Conservation (phyloP, 2,329 filamentous ascomycete species). For the Cadophora luteo-olivacea region DNA sequence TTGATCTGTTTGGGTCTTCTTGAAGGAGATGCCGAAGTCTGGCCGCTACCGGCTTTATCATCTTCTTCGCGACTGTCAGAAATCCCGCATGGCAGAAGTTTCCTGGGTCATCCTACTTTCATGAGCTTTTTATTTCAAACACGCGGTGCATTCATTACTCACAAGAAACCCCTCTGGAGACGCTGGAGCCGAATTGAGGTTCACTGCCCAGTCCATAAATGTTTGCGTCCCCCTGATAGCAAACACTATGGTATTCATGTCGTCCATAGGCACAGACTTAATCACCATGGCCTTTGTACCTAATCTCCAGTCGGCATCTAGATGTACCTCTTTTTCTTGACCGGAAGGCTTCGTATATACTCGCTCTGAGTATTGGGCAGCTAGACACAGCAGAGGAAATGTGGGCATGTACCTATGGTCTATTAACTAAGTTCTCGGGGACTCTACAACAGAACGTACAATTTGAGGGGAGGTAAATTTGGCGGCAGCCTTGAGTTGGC, state of each 20-base stretch:
- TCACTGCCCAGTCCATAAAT: conserved; percentile 87
- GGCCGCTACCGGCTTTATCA: conserved; percentile 75
- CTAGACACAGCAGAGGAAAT: conserved; percentile 78
- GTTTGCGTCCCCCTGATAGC: conserved; percentile 82
- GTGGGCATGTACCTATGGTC: conserved; percentile 69
- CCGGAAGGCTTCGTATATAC: conserved; percentile 73
- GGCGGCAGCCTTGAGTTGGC: conserved; percentile 76
- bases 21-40: conserved; percentile 72
- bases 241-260: conserved; percentile 80
- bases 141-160: conserved; percentile 32
- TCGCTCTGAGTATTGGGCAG: conserved; percentile 76
- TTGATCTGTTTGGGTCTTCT: conserved; percentile 71
- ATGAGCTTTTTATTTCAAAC: conserved; percentile 22
- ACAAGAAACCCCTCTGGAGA: conserved; percentile 72
- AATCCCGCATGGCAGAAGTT: conserved; percentile 86
- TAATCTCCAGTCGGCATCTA: conserved; percentile 72
- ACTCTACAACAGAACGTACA: conserved; percentile 54
- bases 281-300: conserved; percentile 89
- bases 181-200: conserved; percentile 72
- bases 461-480: conserved; percentile 69
- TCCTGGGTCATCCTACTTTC: conserved; percentile 66
- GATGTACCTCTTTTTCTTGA: conserved; percentile 70
- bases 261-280: conserved; percentile 79
- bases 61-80: conserved; percentile 74
- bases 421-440: conserved; percentile 15